phyloP scores from a whole-genome alignment of 805 yeast genomes.

The Wickerhamomyces canadensis region DNA sequence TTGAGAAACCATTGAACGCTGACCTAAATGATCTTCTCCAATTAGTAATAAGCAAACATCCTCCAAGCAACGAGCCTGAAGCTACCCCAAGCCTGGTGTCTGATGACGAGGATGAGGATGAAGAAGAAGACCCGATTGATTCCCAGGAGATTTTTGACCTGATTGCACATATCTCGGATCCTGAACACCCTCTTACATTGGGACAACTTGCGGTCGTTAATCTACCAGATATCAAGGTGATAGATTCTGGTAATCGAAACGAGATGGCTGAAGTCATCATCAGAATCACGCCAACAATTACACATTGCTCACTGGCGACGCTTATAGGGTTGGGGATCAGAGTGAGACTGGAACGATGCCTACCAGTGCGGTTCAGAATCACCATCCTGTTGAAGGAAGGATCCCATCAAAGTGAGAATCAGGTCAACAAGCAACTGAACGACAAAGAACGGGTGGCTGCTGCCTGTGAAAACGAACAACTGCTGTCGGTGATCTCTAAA shows the following conservation, averaged over 20 bases:
- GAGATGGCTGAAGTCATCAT: constrained; percentile 73
- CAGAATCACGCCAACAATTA: constrained; percentile 92
- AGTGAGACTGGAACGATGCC: constrained; percentile 82
- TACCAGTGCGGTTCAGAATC: constrained; percentile 80
- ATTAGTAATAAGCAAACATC: constrained; percentile 2
- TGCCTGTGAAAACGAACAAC: constrained; percentile 95
- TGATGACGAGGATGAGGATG: constrained; percentile 28
- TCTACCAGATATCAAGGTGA: constrained; percentile 69
- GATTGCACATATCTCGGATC: constrained; percentile 84
- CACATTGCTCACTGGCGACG: constrained; percentile 96
- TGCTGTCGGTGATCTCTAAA: constrained; percentile 81
- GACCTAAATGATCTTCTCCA: constrained; percentile 13
- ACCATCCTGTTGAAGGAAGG: constrained; percentile 82
- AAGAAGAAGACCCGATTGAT: constrained; percentile 63
- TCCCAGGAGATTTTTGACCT: constrained; percentile 86
- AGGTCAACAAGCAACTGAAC: constrained; percentile 92
- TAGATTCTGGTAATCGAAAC: constrained; percentile 44
- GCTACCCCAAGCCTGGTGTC: constrained; percentile 9
- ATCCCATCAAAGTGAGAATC: constrained; percentile 91
- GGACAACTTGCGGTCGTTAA: constrained; percentile 95
- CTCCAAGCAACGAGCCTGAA: neutral
- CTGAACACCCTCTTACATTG: constrained; percentile 93
- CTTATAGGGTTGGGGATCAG: constrained; percentile 92
- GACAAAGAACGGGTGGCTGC: constrained; percentile 98
- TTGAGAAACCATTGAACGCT: constrained; percentile 11